Percentiles rank a stretch among this genome's conserved stretches.
Conservation (phyloP, 805 yeast species). For the Sugiyamaella valdiviana region DNA sequence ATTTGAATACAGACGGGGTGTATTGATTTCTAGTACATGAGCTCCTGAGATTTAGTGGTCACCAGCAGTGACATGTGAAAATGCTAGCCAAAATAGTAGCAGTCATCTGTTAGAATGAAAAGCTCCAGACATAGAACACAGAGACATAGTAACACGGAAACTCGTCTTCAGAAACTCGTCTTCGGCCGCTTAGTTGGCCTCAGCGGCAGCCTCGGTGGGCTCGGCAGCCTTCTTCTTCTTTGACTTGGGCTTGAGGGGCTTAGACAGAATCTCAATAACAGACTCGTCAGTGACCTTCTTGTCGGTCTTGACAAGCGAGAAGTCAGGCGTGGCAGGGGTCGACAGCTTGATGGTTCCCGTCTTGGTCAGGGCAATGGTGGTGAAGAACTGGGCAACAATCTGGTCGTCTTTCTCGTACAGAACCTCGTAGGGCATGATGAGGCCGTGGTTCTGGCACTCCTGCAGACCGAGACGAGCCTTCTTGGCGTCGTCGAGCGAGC, state of each 20-base stretch:
- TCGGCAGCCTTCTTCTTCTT: constrained; percentile 38
- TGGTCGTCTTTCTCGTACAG: constrained; percentile 62
- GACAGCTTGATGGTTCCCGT: constrained; percentile 64
- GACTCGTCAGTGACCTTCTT: constrained; percentile 41
- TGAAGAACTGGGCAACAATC: constrained; percentile 62
- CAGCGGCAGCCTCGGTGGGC: constrained; percentile 26
- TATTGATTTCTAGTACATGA: too few relatives aligned
- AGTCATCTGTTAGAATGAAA: too few relatives aligned
- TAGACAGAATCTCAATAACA: constrained; percentile 37
- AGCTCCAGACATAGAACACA: too few relatives aligned
- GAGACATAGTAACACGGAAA: too few relatives aligned
- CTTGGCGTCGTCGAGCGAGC: constrained; percentile 60
- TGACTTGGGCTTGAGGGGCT: constrained; percentile 46
- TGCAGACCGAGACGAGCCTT: constrained; percentile 68
- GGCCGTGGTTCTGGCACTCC: constrained; percentile 64
- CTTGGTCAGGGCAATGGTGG: constrained; percentile 70
- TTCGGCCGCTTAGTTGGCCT: neutral
- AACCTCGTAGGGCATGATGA: constrained; percentile 62
- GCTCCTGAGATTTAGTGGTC: too few relatives aligned
- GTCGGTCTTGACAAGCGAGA: constrained; percentile 50
- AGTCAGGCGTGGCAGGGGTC: constrained; percentile 41
- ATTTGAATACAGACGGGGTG: too few relatives aligned
- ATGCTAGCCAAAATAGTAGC: too few relatives aligned
- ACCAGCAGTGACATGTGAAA: too few relatives aligned
- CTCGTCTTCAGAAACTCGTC: too few relatives aligned